Conservation (phyloP, 805 yeast genomes). For the Sungouiozyma ichnusensis region DNA sequence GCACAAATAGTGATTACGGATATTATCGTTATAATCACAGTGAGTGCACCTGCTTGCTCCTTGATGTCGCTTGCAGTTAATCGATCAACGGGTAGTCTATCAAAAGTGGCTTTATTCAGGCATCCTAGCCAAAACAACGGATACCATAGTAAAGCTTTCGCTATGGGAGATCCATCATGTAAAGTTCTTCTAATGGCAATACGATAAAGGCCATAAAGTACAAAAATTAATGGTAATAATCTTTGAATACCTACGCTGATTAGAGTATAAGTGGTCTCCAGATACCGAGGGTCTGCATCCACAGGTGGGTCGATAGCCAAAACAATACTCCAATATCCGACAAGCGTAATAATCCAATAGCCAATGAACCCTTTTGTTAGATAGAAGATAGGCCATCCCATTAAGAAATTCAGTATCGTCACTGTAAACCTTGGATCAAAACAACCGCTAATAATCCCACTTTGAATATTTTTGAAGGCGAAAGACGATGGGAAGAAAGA, state of each 20-base stretch:
- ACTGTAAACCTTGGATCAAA: slow-evolving; percentile 57
- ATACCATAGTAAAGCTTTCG: slow-evolving; percentile 46
- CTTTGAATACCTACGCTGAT: slow-evolving; percentile 65
- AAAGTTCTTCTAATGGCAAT: slow-evolving; percentile 43
- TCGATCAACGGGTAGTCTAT: slow-evolving; percentile 79
- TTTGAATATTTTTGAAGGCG: slow-evolving; percentile 39
- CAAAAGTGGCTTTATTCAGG: slow-evolving; percentile 80
- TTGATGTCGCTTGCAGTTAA: slow-evolving; percentile 60
- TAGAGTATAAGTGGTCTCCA: slow-evolving; percentile 44
- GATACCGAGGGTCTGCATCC: slow-evolving; percentile 41
- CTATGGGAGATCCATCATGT: slow-evolving; percentile 32
- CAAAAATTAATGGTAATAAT: slow-evolving; percentile 63
- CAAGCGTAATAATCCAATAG: slow-evolving; percentile 50
- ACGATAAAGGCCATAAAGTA: slow-evolving; percentile 61
- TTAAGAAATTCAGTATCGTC: slow-evolving; percentile 44
- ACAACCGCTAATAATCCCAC: slow-evolving; percentile 40
- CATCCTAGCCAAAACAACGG: slow-evolving; percentile 78
- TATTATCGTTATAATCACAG: slow-evolving; percentile 48
- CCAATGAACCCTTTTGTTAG: slow-evolving; percentile 37
- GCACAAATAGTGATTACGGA: slow-evolving; percentile 43
- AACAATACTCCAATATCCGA: slow-evolving; percentile 78
- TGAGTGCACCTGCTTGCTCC: slow-evolving; percentile 65
- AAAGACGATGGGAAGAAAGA: slow-evolving; percentile 70
- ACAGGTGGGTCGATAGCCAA: slow-evolving; percentile 74
- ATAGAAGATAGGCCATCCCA: slow-evolving; percentile 55